phyloP scores from a whole-genome alignment of 2,329 filamentous ascomycete species.

The Volutella citrinella region DNA sequence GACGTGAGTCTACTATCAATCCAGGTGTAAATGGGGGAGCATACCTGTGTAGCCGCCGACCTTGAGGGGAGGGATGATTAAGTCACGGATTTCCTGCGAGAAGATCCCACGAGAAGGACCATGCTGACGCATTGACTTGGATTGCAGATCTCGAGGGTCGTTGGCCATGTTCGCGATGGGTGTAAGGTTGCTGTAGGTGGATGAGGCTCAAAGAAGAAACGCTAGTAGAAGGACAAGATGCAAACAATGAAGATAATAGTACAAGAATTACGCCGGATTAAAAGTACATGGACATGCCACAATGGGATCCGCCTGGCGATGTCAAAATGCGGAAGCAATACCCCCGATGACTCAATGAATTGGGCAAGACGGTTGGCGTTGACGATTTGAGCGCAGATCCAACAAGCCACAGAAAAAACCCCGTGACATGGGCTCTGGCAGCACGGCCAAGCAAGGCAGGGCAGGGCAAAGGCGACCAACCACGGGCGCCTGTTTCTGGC shows the following conservation, averaged over 20 bases:
- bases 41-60: constrained; percentile 59
- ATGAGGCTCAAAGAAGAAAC: not conserved
- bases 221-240: not conserved
- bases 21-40: constrained; percentile 7
- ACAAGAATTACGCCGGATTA: no score
- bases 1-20: constrained; percentile 24
- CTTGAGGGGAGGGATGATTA: constrained; percentile 52
- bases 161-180: constrained; percentile 15
- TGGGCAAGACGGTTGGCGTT: no score
- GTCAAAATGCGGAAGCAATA: no score
- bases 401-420: no score
- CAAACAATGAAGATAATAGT: not conserved
- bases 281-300: no score
- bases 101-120: constrained; percentile 34
- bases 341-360: no score
- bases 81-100: constrained; percentile 41
- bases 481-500: no score
- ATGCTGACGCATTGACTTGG: constrained; percentile 18
- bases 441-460: no score
- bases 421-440: constrained; percentile 19
- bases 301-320: no score
- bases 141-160: constrained; percentile 15
- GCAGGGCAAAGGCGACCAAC: no score
- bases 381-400: no score
- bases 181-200: not conserved